Evolutionary conservation across 768 basidiomycete genomes (phyloP), one percentile per base, ranked within the genome.

Genomic region (Multifurca ochricompacta): DNA sequence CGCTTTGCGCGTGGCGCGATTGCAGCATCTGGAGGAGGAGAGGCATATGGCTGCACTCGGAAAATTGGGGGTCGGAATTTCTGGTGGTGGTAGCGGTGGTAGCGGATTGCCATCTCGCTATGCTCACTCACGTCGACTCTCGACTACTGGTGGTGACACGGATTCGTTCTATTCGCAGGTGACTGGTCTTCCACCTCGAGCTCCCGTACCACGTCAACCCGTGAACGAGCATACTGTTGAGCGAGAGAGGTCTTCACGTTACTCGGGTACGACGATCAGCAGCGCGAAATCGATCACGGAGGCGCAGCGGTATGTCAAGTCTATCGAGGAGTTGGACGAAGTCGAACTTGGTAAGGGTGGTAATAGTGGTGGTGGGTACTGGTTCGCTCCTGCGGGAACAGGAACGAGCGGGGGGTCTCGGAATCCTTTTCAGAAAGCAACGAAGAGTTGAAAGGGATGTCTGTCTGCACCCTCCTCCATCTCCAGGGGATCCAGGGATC

Each of bases 141-240:
- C 62, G 69, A 45, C 68, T 68, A n/a, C 56, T 64, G 65, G 51
- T 41, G 57, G 49, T 16, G 76, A 52, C 79, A 80, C 68, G n/a
- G 70, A 68, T 16, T 83, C 81, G 40, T 63, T 90, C 35, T 91
- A 83, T 67, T 81, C 85, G 53, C 78, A 85, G 65, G 64, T 81
- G 45, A 90, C 85, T 9, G 86, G 87, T 18, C 63, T 73, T 32
- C 80, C 79, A 58, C 76, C 78, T 30, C 71, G 71, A 25, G 77
- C 73, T 37, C 82, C 87, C 6, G 83, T 87, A 62, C 80, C 85
- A n/a, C 77, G 86, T n/a, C 78, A 83, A 67, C 85, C 87, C 18
- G 74, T 87, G 59, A 71, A 72, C 56, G 45, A 68, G 36, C 53
- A 57, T 7, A 6, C 19, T 2, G 44, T 51, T 14, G 70, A 74